phyloP scores from a whole-genome alignment of 1,284 basidiomycete genomes.

The Amylostereum areolatum region DNA sequence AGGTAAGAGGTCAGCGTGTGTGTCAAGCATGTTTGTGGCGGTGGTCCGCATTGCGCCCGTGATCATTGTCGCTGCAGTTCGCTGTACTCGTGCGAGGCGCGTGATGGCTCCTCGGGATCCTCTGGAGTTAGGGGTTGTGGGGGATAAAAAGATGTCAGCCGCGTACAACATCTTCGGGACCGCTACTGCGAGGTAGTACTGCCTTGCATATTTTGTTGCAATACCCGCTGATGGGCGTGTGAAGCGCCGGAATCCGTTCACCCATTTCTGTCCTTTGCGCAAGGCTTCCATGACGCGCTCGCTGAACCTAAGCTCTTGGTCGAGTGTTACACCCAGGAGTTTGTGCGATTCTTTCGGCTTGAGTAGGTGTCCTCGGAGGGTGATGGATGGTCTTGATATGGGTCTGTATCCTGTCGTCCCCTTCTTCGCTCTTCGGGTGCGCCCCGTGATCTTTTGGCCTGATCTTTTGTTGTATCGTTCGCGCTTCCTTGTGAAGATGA shows the following conservation, averaged over 20 bases:
- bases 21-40: conserved; percentile 2
- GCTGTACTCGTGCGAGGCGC: conserved; percentile 2
- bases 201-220: background rate
- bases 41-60: conserved; percentile 7
- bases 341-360: background rate
- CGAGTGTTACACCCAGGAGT: background rate
- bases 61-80: conserved; percentile 5
- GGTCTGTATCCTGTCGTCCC: too few species aligned
- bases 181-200: background rate
- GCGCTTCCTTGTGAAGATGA: background rate
- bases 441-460: too few species aligned
- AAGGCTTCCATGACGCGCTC: background rate
- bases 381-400: too few species aligned
- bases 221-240: background rate
- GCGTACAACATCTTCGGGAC: conserved; percentile 1
- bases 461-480: too few species aligned
- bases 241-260: background rate
- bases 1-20: conserved; percentile 10
- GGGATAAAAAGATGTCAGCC: background rate
- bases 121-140: background rate
- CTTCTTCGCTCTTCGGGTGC: too few species aligned
- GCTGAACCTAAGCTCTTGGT: background rate
- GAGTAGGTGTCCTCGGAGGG: too few species aligned
- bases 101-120: conserved; percentile 5
- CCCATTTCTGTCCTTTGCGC: background rate